Conservation (phyloP, 495 filamentous ascomycete genomes). For the Aspergillus haitiensis region DNA sequence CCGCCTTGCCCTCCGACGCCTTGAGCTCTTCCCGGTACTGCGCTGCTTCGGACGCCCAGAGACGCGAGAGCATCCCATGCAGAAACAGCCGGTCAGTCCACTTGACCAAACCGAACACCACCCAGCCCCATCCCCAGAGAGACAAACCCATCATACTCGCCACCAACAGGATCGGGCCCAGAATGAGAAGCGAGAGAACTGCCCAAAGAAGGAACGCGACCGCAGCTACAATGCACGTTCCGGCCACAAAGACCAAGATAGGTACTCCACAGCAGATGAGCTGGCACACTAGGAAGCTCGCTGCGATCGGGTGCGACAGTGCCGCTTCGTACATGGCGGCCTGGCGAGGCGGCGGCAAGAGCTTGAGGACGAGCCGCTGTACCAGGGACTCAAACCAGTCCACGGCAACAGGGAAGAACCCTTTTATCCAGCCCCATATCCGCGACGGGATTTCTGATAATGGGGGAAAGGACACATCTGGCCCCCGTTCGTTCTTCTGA, state of each 20-base stretch:
- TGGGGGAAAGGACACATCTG: not conserved
- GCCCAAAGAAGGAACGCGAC: conserved; percentile 37
- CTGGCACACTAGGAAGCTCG: conserved; percentile 38
- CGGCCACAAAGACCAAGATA: conserved; percentile 37
- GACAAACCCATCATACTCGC: conserved; percentile 39
- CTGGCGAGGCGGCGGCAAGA: not conserved
- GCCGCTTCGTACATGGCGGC: not conserved
- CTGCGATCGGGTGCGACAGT: conserved; percentile 23
- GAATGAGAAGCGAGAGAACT: conserved; percentile 36
- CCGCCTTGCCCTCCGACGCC: not conserved
- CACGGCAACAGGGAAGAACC: not conserved
- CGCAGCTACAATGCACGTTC: conserved; percentile 36
- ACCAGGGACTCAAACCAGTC: not conserved
- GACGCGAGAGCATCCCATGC: conserved; percentile 34
- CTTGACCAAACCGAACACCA: conserved; percentile 37
- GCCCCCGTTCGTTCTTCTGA: not conserved
- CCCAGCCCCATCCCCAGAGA: conserved; percentile 44
- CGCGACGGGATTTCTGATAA: not conserved
- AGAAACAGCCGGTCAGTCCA: conserved; percentile 37
- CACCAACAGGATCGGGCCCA: conserved; percentile 39
- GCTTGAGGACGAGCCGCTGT: not conserved
- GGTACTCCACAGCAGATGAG: conserved; percentile 40
- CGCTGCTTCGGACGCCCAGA: conserved; percentile 26
- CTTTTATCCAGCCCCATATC: not conserved
- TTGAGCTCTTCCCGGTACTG: conserved; percentile 3